Base-by-base conservation (phyloP, 768 basidiomycete species). In the Rhodotorula sphaerocarpa region DNA sequence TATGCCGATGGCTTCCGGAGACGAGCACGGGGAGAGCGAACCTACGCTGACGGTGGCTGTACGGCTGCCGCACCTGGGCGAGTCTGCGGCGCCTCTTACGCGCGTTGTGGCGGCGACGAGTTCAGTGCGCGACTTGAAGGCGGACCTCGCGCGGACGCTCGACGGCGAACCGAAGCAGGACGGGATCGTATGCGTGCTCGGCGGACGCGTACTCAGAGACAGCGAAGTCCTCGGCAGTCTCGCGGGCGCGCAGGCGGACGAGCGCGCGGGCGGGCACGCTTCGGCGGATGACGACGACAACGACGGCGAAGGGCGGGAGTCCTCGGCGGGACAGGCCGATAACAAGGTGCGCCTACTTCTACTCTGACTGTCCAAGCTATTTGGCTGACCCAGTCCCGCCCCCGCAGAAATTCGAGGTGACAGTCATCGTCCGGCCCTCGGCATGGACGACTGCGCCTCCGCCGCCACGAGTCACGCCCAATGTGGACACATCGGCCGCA, bases 401-500 rank as follows among this genome's bases (percentile, higher is more conserved):
- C 31, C 23, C 30, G 23, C 57, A 65, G 58, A 23, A 1, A 1
- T 16, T 50, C 21, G 50, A 42, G 16, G 57, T 67, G 3, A 50
- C 62, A 20, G 36, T 67, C 46, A 51, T 62, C 48, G 55, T 62
- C 48, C 51, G 59, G 23, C 47, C 61, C 3, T 52, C 28, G 25
- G 57, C 61, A 3, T 66, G 60, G 65, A 54, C 65, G 2, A 31
- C 53, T 0, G 60, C 36, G 36, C 65, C 15, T 59, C 62, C 57
- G 23, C 46, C 28, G 3, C 34, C 2, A 21, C 47, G 5, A 42
- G 50, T 28, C n/a, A 18, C 7, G 10, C 42, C 14, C 15, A 50
- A 3, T 18, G 5, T 20, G 12, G 28, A 11, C 31, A 11, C 48
- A 11, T 33, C 11, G 20, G 7, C 33, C 23, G 33, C 15, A 1